Evolutionary conservation across 2,329 filamentous ascomycete species (phyloP), one percentile per base, ranked within the genome.

Genomic region (Exophiala calicioides): DNA sequence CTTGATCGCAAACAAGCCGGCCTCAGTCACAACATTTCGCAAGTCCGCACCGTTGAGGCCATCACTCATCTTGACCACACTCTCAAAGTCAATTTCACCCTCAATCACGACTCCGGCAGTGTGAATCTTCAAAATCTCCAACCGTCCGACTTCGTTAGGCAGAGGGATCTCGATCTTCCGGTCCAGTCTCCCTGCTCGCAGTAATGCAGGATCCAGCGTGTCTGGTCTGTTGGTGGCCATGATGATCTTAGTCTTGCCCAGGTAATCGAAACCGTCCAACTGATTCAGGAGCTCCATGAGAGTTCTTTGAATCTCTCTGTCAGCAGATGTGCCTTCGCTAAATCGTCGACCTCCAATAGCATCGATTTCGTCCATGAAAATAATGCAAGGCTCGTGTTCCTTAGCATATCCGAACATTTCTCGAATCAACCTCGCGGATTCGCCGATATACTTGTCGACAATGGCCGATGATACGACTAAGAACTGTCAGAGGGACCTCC

Each of bases 351-450:
- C 94, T 68, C 93, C 93, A 64, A 98, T 98, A 64, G 93, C 93
- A 65, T 98, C 93, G 65, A 98, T 98, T 73, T 98, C 93, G 77
- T 98, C 94, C 93, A 98, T 98, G 80, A 98, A 98, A 73, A 98
- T 98, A 70, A 98, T 98, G 70, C 93, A 98, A 29, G 93, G 93
- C 71, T 98, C 93, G 69, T 98, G 93, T 69, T 98, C 94, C 73
- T 96, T 97, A 62, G 94, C 93, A 65, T 98, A 98, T 48, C 93
- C 94, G 65, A 98, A 98, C 94, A 98, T 98, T 71, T 98, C 93
- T 68, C 93, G 85, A 64, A 98, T 98, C 58, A 98, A 77, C 58
- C 94, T 86, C 27, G 93, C 93, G 8, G 93, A 98, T 73, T 98
- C 93, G 69, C 93, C 93, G 57, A 98, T 98, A 67, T 98, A 98